Evolutionary conservation across 192 early-diverging fungal genomes (phyloP).

Genomic region (Podila verticillata): DNA sequence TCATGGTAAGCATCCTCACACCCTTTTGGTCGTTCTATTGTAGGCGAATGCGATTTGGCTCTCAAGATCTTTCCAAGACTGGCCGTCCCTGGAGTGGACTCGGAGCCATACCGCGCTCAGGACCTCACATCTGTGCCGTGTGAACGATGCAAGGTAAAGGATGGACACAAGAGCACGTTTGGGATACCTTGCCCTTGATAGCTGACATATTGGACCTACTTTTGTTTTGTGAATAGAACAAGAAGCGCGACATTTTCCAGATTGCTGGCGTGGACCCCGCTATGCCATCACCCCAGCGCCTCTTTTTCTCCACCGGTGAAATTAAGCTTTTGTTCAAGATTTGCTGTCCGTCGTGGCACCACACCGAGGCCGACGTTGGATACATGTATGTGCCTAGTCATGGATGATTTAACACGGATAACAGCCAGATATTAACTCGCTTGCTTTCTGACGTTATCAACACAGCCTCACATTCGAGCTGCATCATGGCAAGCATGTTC

Average conservation of each 20-base stretch:
- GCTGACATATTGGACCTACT: not conserved
- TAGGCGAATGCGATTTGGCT: conserved; percentile 45
- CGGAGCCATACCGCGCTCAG: conserved; percentile 13
- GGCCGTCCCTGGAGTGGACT: conserved; percentile 4
- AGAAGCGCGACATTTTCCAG: conserved; percentile 41
- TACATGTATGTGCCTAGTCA: conserved; percentile 16
- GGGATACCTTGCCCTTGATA: not conserved
- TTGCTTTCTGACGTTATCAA: not conserved
- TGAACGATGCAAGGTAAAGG: conserved; percentile 39
- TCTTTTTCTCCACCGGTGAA: conserved; percentile 40
- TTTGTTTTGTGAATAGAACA: conserved; percentile 6
- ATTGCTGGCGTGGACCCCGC: conserved; percentile 37
- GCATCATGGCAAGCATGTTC: conserved; percentile 44
- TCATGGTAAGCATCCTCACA: not conserved
- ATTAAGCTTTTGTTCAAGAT: conserved; percentile 38
- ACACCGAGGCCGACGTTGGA: conserved; percentile 7
- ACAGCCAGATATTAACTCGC: too few species aligned
- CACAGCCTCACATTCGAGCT: conserved; percentile 35
- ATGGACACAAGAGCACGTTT: too few species aligned
- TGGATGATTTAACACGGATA: too few species aligned
- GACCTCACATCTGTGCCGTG: conserved; percentile 27
- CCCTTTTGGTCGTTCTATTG: not conserved
- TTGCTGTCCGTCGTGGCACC: conserved; percentile 41
- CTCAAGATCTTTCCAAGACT: conserved; percentile 44
- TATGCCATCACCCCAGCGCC: conserved; percentile 33